These are phyloP conservation scores for Oryza meyeriana DNA, from an alignment of 176 grass and related monocot species.

Conservation along the genomic window DNA sequence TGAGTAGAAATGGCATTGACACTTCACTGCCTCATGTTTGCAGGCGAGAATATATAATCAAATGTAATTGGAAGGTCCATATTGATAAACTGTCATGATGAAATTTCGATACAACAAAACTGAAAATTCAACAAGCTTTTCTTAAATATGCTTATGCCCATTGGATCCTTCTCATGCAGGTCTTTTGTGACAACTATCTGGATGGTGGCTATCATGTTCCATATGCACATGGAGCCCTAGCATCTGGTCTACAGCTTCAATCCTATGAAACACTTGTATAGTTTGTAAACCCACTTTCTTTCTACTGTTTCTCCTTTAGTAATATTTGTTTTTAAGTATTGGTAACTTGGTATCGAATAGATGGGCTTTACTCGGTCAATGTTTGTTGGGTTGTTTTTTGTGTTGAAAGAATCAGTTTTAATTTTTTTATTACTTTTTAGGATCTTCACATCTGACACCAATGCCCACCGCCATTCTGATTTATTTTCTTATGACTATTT, in stretches of 20 bases:
- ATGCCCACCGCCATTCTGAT: not conserved
- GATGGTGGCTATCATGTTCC: constrained; percentile 99
- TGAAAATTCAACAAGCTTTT: not conserved
- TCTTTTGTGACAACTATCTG: constrained; percentile 95
- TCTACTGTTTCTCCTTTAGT: not conserved
- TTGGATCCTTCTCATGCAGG: constrained; percentile 40
- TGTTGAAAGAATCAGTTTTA: not conserved
- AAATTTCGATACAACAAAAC: constrained; percentile 1
- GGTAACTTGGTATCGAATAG: not conserved
- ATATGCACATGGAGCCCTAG: constrained; percentile 86
- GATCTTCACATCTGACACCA: not conserved
- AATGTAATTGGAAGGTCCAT: constrained; percentile 97
- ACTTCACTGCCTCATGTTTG: constrained; percentile 71
- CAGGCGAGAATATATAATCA: constrained; percentile 81
- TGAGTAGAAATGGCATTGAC: constrained; percentile 66
- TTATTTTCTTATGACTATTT: not conserved
- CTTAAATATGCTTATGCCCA: not conserved
- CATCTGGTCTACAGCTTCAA: constrained; percentile 83
- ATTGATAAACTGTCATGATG: constrained; percentile 1
- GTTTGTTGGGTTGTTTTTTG: not conserved
- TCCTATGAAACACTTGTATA: constrained; percentile 84
- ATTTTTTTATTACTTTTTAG: not conserved
- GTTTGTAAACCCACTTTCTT: constrained; percentile 24
- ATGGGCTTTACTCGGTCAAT: not conserved
- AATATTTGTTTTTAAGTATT: not conserved